A percentile compares a stretch with the other conserved stretches of the same genome.
Evolutionary conservation across 2,329 filamentous ascomycete genomes (phyloP).

Genomic region (Penicillium sp.): DNA sequence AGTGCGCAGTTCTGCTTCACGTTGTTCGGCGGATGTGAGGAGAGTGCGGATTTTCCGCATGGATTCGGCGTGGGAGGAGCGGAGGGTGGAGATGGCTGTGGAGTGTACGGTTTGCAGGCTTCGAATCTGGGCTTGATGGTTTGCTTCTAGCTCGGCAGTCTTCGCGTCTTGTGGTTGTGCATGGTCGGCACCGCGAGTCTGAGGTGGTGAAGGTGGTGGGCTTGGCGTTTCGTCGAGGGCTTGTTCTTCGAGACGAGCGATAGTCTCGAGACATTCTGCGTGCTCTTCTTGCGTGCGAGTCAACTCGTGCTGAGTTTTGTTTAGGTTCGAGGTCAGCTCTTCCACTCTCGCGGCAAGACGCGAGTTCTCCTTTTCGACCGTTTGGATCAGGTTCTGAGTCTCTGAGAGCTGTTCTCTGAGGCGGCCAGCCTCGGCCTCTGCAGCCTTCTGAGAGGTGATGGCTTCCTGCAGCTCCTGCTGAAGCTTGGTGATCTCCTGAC

Average conservation of each 20-base stretch:
- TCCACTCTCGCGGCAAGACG: slow-evolving; percentile 41
- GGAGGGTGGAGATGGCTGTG: slow-evolving; percentile 42
- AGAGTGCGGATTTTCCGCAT: slow-evolving; percentile 41
- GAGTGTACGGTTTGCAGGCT: slow-evolving; percentile 44
- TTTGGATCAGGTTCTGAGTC: slow-evolving; percentile 41
- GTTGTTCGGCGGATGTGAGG: slow-evolving; percentile 40
- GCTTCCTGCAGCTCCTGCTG: slow-evolving; percentile 38
- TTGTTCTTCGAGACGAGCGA: slow-evolving; percentile 37
- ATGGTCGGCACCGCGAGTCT: slow-evolving; percentile 11
- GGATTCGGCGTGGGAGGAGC: slow-evolving; percentile 43
- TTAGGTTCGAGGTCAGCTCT: slow-evolving; percentile 39
- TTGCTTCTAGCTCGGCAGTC: slow-evolving; percentile 33
- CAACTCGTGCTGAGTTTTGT: slow-evolving; percentile 38
- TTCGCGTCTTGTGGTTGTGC: slow-evolving; percentile 14
- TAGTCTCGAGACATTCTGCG: slow-evolving; percentile 36
- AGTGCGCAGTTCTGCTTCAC: slow-evolving; percentile 39
- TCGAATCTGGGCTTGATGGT: slow-evolving; percentile 42
- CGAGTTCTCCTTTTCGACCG: slow-evolving; percentile 46
- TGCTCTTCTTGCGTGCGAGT: slow-evolving; percentile 37
- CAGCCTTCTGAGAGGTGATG: slow-evolving; percentile 32
- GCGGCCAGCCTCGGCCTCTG: slow-evolving; percentile 42
- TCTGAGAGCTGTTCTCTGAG: slow-evolving; percentile 43
- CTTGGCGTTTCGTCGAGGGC: slow-evolving; percentile 35
- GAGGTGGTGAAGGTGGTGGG: slow-evolving; percentile 36
- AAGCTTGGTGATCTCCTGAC: slow-evolving; percentile 36